Conservation (phyloP, 192 early-diverging fungal species). For the Chytriomyces hyalinus region DNA sequence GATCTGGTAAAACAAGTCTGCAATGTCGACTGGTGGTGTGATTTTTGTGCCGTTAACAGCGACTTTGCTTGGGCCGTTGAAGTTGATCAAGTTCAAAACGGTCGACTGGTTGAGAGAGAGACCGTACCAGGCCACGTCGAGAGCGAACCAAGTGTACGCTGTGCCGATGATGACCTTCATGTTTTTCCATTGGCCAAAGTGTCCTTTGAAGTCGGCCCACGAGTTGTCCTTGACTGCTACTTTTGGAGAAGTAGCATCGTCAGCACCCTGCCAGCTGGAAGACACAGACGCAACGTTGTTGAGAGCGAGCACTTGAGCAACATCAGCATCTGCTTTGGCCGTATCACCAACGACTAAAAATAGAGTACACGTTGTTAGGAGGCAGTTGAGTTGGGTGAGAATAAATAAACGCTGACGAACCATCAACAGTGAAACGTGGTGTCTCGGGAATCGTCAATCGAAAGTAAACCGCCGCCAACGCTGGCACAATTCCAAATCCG, state of each 20-base stretch:
- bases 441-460: slow-evolving; percentile 89
- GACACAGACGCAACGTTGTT: slow-evolving; percentile 14
- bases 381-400: background rate
- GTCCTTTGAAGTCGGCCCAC: slow-evolving; percentile 36
- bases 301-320: slow-evolving; percentile 29
- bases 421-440: slow-evolving; percentile 78
- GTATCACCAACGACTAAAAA: slow-evolving; percentile 66
- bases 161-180: slow-evolving; percentile 71
- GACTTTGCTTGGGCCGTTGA: slow-evolving; percentile 36
- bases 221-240: slow-evolving; percentile 17
- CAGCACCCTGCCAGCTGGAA: slow-evolving; percentile 23
- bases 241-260: slow-evolving; percentile 14
- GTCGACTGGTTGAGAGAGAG: slow-evolving; percentile 37
- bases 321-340: slow-evolving; percentile 51
- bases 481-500: slow-evolving; percentile 84
- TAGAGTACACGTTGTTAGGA: background rate
- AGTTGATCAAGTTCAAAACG: slow-evolving; percentile 37
- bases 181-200: slow-evolving; percentile 84
- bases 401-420: background rate
- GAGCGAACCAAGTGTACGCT: slow-evolving; percentile 52
- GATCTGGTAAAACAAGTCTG: slow-evolving; percentile 40
- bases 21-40: slow-evolving; percentile 58
- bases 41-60: slow-evolving; percentile 13
- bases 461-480: slow-evolving; percentile 84
- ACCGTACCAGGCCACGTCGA: slow-evolving; percentile 61